phyloP scores from a whole-genome alignment of 345 rosid genomes.

The Syzygium aqueum region DNA sequence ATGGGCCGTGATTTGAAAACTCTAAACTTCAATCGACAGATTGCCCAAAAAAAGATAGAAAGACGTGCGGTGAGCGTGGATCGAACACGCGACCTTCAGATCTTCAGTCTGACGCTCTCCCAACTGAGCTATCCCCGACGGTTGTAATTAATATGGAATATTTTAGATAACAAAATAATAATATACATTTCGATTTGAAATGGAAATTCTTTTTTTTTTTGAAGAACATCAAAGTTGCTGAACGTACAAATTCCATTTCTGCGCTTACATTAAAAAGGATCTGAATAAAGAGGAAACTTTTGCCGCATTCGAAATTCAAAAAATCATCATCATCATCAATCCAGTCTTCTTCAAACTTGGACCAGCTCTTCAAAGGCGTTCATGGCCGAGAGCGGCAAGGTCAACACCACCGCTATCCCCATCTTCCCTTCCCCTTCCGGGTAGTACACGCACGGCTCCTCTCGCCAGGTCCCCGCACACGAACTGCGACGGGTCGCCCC shows the following conservation, averaged over 20 bases:
- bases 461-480: slow-evolving; percentile 2
- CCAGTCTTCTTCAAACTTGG: neutral
- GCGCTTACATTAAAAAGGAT: neutral
- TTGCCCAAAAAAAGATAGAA: neutral
- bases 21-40: neutral
- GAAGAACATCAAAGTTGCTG: neutral
- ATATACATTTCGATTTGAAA: neutral
- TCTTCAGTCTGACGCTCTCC: slow-evolving; percentile 98
- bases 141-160: too few species aligned
- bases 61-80: slow-evolving; percentile 68
- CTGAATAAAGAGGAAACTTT: neutral
- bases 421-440: slow-evolving; percentile 3
- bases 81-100: slow-evolving; percentile 96
- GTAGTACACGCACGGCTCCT: slow-evolving; percentile 7
- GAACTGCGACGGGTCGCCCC: slow-evolving; percentile 16
- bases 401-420: slow-evolving; percentile 5
- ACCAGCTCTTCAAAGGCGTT: slow-evolving; percentile 1
- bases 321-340: neutral
- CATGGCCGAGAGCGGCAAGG: slow-evolving; percentile 13
- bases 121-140: slow-evolving; percentile 87
- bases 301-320: neutral
- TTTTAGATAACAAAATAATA: too few species aligned
- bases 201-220: neutral
- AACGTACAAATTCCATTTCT: neutral
- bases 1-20: neutral